phyloP scores from a whole-genome alignment of 2,329 filamentous ascomycete genomes.

The Ustulina deusta region DNA sequence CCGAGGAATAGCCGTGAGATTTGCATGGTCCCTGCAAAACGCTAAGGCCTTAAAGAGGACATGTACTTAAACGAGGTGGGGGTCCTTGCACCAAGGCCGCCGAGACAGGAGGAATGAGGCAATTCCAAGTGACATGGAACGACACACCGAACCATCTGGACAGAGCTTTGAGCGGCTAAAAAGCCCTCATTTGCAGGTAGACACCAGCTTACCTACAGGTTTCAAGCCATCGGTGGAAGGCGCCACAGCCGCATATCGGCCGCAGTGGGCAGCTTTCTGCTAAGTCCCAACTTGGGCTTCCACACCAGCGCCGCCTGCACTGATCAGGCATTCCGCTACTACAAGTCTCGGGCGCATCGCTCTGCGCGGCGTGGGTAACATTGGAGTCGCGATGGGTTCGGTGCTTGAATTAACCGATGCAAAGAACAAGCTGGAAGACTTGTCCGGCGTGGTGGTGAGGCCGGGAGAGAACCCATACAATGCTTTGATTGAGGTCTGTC shows the following conservation, averaged over 20 bases:
- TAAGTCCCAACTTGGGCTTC: background rate
- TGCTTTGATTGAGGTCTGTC: conserved; percentile 75
- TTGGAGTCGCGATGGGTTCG: conserved; percentile 50
- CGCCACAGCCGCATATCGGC: conserved; percentile 19
- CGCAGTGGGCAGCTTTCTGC: conserved; percentile 20
- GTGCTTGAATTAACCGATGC: conserved; percentile 57
- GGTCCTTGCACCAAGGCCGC: too few species aligned
- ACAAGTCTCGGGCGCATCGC: background rate
- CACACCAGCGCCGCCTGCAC: too few species aligned
- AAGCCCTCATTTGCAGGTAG: too few species aligned
- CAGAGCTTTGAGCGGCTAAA: too few species aligned
- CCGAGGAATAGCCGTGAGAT: conserved; percentile 1
- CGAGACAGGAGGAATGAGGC: background rate
- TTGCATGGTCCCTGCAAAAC: background rate
- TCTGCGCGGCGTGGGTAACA: background rate
- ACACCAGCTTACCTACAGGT: too few species aligned
- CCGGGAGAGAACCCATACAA: conserved; percentile 80
- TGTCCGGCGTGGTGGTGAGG: conserved; percentile 63
- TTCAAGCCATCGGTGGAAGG: background rate
- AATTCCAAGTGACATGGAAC: background rate
- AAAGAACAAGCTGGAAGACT: conserved; percentile 65
- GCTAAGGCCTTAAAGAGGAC: background rate
- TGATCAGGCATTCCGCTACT: too few species aligned
- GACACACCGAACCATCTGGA: too few species aligned
- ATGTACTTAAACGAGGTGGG: conserved; percentile 1